These are phyloP conservation scores for Elaeis oleifera DNA, from an alignment of 202 grass and related monocot species.

Conservation along the genomic window DNA sequence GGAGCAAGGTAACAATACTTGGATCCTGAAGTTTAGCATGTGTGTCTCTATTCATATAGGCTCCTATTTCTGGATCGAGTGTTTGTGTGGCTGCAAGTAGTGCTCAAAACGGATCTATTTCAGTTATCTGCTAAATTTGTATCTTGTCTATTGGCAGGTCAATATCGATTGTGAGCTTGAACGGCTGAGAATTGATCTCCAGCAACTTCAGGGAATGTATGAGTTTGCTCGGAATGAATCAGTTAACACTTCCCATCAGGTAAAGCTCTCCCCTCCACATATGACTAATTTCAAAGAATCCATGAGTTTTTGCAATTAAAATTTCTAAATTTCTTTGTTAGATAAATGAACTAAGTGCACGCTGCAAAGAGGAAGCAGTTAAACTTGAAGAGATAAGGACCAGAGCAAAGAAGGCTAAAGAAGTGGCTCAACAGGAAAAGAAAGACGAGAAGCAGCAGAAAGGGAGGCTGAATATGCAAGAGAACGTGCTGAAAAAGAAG, in stretches of 20 bases:
- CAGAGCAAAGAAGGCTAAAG: conserved; percentile 35
- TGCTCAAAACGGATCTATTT: too few relatives aligned
- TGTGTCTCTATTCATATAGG: too few relatives aligned
- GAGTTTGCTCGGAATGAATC: conserved; percentile 36
- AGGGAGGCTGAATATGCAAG: conserved; percentile 25
- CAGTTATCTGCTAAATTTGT: too few relatives aligned
- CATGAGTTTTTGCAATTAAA: conserved; percentile 2
- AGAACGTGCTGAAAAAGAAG: conserved; percentile 28
- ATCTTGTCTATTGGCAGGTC: conserved; percentile 22
- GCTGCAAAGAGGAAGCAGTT: conserved; percentile 30
- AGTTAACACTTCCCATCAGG: conserved; percentile 28
- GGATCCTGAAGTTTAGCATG: too few relatives aligned
- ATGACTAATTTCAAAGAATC: too few relatives aligned
- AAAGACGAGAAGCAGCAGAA: conserved; percentile 26
- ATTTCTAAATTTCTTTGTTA: conserved; percentile 20
- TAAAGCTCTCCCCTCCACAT: conserved; percentile 9
- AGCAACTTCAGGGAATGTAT: conserved; percentile 35
- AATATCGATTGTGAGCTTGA: conserved; percentile 53
- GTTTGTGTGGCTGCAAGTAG: too few relatives aligned
- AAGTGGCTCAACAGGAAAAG: conserved; percentile 37
- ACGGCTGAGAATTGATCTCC: conserved; percentile 40
- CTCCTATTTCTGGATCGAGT: not conserved
- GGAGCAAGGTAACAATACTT: conserved; percentile 32
- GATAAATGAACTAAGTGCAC: conserved; percentile 30
- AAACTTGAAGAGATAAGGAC: conserved; percentile 41